Conservation (phyloP, 208 protist species). For the Acanthamoeba lugdunensis region DNA sequence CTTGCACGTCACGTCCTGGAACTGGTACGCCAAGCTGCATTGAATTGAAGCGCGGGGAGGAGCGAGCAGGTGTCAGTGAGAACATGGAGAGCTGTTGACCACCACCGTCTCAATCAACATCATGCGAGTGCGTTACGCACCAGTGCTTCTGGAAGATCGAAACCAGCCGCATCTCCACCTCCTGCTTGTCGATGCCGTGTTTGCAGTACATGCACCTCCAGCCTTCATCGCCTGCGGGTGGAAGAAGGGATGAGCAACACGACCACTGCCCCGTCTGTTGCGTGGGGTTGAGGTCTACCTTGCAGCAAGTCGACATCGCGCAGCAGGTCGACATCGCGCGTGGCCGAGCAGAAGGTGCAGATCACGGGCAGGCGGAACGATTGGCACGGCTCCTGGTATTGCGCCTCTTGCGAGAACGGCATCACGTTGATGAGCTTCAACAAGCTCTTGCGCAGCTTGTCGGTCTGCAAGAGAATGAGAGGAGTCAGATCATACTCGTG, state of each 20-base stretch:
- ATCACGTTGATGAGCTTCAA: conserved; percentile 76
- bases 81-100: neutral
- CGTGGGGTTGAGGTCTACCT: neutral
- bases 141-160: conserved; percentile 79
- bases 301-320: conserved; percentile 59
- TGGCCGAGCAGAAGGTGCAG: conserved; percentile 85
- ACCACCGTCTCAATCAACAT: neutral
- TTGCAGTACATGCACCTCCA: conserved; percentile 78
- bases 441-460: conserved; percentile 81
- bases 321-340: conserved; percentile 75
- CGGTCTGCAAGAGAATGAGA: conserved; percentile 75
- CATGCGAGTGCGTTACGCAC: neutral
- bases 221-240: conserved; percentile 28
- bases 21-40: conserved; percentile 78
- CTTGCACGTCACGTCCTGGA: conserved; percentile 84
- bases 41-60: neutral
- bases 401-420: conserved; percentile 21
- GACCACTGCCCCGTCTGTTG: neutral
- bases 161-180: conserved; percentile 81
- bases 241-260: neutral
- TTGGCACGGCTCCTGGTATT: conserved; percentile 82
- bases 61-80: neutral
- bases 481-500: neutral
- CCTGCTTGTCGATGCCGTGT: conserved; percentile 75
- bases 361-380: conserved; percentile 85